Conservation (phyloP, 345 rosid species). For the Eucalyptus cladocalyx region DNA sequence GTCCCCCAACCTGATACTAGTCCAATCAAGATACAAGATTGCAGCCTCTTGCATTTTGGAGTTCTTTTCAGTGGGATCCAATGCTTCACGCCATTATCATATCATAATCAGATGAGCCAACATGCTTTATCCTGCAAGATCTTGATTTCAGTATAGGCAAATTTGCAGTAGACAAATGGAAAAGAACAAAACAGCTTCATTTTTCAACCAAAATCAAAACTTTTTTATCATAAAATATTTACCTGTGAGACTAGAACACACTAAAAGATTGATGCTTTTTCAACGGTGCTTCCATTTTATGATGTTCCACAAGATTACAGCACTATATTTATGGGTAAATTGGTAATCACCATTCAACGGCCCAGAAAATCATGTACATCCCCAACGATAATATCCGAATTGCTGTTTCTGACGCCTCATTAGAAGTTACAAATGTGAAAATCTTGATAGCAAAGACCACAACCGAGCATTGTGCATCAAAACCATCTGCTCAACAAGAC, state of each 20-base stretch:
- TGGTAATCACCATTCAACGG: neutral
- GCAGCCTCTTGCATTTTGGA: slow-evolving; percentile 94
- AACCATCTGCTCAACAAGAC: neutral
- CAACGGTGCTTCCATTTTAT: neutral
- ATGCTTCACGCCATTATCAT: slow-evolving; percentile 70
- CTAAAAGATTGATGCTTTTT: neutral
- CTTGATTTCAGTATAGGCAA: neutral
- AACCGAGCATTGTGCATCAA: too few species aligned
- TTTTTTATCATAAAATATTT: neutral
- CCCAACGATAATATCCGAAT: neutral
- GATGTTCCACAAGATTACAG: neutral
- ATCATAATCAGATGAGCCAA: neutral
- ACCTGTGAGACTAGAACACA: neutral
- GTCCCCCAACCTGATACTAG: slow-evolving; percentile 99
- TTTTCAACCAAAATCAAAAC: neutral
- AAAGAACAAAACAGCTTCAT: neutral
- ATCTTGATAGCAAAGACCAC: too few species aligned
- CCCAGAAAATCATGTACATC: neutral
- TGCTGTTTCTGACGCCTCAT: neutral
- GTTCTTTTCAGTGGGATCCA: slow-evolving; percentile 92
- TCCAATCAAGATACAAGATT: slow-evolving; percentile 46
- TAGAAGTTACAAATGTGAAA: neutral
- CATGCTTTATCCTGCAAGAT: neutral
- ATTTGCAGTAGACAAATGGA: neutral
- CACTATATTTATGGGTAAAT: neutral